Percentiles rank a stretch among this genome's conserved stretches.
These are phyloP conservation scores for Ormosia emarginata DNA, from an alignment of 306 rosid species.

Conservation along the genomic window DNA sequence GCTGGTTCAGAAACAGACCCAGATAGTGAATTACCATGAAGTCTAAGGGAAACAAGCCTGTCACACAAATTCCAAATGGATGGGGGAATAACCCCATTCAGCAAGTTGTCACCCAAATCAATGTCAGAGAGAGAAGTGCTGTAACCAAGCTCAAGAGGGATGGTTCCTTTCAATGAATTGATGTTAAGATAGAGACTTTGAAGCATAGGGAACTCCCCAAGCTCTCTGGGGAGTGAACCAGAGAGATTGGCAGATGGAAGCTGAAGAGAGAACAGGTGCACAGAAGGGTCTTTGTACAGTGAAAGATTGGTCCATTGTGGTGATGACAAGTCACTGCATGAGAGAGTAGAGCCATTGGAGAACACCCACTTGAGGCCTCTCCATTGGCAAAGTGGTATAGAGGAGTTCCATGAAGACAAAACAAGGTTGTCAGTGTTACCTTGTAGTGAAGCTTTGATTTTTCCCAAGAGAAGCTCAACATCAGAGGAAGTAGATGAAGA, in stretches of 20 bases:
- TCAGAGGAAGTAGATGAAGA: conserved; percentile 49
- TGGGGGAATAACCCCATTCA: conserved; percentile 62
- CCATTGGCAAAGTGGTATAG: conserved; percentile 88
- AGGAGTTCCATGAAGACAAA: conserved; percentile 78
- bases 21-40: conserved; percentile 58
- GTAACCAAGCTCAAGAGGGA: conserved; percentile 92
- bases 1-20: conserved; percentile 79
- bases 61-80: conserved; percentile 91
- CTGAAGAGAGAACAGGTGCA: conserved; percentile 73
- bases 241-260: conserved; percentile 96
- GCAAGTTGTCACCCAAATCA: conserved; percentile 66
- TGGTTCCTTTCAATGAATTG: conserved; percentile 60
- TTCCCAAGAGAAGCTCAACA: conserved; percentile 63
- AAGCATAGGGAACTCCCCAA: conserved; percentile 81
- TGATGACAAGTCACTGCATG: conserved; percentile 65
- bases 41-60: conserved; percentile 59
- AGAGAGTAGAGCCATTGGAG: conserved; percentile 54
- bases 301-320: conserved; percentile 81
- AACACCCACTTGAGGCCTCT: conserved; percentile 92
- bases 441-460: conserved; percentile 72
- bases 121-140: conserved; percentile 67
- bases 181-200: conserved; percentile 72
- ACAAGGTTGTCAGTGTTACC: conserved; percentile 66
- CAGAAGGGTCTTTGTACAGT: conserved; percentile 64
- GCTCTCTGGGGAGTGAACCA: conserved; percentile 81